These are phyloP conservation scores for Trichocomaceae sp. DNA, from an alignment of 2,329 filamentous ascomycete genomes.

Conservation along the genomic window DNA sequence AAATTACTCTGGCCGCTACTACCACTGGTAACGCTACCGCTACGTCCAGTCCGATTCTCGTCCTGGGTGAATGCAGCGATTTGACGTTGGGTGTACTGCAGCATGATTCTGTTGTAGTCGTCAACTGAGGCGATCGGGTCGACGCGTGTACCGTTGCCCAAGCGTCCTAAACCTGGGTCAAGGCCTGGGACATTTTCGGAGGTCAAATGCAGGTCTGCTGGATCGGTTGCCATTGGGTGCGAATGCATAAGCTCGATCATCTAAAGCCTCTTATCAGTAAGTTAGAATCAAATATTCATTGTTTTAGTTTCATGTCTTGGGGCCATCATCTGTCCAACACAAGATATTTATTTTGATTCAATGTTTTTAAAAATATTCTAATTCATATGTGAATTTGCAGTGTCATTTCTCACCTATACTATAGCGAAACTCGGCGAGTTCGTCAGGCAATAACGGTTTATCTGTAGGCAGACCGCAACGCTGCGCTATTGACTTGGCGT, in stretches of 20 bases:
- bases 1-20: constrained; percentile 26
- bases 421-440: background rate
- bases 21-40: constrained; percentile 18
- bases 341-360: background rate
- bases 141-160: background rate
- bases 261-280: constrained; percentile 5
- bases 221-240: constrained; percentile 3
- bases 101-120: constrained; percentile 35
- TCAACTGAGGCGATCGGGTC: constrained; percentile 22
- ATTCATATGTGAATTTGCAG: background rate
- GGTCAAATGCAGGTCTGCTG: constrained; percentile 5
- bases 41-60: constrained; percentile 12
- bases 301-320: background rate
- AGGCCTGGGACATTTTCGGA: background rate
- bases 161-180: background rate
- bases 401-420: background rate
- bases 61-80: constrained; percentile 25
- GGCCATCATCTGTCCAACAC: background rate
- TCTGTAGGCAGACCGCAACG: background rate
- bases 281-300: background rate
- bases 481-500: background rate
- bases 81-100: constrained; percentile 33
- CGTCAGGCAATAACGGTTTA: too few relatives aligned
- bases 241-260: constrained; percentile 1
- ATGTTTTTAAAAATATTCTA: background rate